Base-by-base conservation (phyloP, 2,329 filamentous ascomycete species). In the Blastomyces silverae region DNA sequence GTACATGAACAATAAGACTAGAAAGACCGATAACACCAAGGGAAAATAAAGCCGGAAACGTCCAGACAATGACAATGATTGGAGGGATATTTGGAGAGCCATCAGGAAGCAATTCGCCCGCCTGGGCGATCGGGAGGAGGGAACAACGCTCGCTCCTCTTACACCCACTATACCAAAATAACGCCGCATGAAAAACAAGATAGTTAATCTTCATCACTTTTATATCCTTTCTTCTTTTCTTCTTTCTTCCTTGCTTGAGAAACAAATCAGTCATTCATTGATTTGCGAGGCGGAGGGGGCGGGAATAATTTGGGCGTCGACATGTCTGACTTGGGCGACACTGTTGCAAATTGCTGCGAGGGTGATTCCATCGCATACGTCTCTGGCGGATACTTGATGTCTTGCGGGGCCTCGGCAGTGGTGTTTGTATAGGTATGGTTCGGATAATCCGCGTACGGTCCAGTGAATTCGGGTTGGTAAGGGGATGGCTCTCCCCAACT, bases 401-500 rank as follows among this genome's bases (percentile, higher is more conserved):
- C 67, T 53, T 62, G 68, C 20, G 61, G 63, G 0, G 8, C 42
- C 8, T 48, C 28, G 37, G 62, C 63, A 34, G 62, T 62, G 31
- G 64, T 57, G 17, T n/a, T 25, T 8, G 42, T n/a, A 53, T 66
- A 39, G 17, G 15, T 50, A n/a, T 42, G 39, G 52, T 22, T 44
- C n/a, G 37, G 61, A 56, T 53, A 62, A 59, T 58, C 34, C 55
- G 55, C 6, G 28, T 59, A 44, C 53, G 46, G 22, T 39, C 62
- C 42, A 10, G 61, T 64, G 53, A 52, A 44, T 50, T 50, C 62
- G 34, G 28, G 57, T 52, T 55, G 60, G 42, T 60, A 61, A 61
- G 34, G 63, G 46, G 22, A 61, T 17, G 61, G 53, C 22, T 66
- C 67, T 22, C 62, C 70, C 72, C 73, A 75, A 37, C 68, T 67